Base-by-base conservation (phyloP, 2,329 filamentous ascomycete species). In the Sarocladium brachiariae region DNA sequence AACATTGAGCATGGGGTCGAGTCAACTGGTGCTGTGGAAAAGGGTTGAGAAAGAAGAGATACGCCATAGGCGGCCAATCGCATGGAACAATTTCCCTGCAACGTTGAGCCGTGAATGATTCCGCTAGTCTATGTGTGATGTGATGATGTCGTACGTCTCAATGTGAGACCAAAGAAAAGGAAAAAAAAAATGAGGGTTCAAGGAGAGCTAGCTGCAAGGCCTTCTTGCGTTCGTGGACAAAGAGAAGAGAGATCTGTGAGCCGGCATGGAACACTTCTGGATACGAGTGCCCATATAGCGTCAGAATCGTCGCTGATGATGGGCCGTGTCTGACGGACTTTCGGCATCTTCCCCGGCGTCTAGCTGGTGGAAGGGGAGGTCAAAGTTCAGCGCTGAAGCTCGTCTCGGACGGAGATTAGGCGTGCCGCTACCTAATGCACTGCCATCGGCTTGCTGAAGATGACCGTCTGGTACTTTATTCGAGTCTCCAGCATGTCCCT, bases 401-500 rank as follows among this genome's bases (percentile, higher is more conserved):
- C 19, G 38, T 18, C 10, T 41, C 10, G 35, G 30, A 21, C 45
- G 46, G 8, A 45, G 18, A n/a, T 52, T 50, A 14, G 52, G 51
- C 25, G 49, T 50, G n/a, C 35, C 47, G 31, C 45, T 51, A n/a
- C 46, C 49, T 2, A 8, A 34, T 35, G 24, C 35, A 39, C 35
- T 33, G 45, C 46, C 16, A 25, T 27, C 39, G 21, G 21, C 19
- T 27, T 21, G 43, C 24, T 8, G 24, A 19, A 30, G 10, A 4
- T 21, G 14, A 4, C 4, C 10, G 16, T 10, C 27, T 35, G 38
- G 23, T 18, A 23, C 5, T 31, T 19, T 24, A 14, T 19, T 11
- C 14, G 27, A 33, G 11, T 4, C 46, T 31, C 27, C 34, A 13
- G 37, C 21, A 13, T 49, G 59, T 43, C 38, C 51, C 56, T 63